phyloP scores from a whole-genome alignment of 2,329 filamentous ascomycete genomes.

The Clonostachys byssicola region DNA sequence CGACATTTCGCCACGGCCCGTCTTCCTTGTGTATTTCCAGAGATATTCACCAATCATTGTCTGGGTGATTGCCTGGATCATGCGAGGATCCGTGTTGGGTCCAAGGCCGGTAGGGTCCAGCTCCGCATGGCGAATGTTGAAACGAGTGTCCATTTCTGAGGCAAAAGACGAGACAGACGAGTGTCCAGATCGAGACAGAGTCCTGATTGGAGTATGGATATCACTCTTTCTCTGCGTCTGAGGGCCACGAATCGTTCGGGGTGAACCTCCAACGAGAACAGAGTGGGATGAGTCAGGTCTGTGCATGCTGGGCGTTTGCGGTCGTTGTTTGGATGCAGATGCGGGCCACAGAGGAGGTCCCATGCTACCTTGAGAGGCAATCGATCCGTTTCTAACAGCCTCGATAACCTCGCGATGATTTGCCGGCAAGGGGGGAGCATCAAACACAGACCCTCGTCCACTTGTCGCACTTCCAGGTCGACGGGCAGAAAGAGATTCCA shows the following conservation, averaged over 20 bases:
- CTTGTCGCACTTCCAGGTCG: conserved; percentile 75
- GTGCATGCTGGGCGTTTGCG: conserved; percentile 56
- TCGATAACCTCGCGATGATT: conserved; percentile 86
- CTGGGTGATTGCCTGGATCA: conserved; percentile 98
- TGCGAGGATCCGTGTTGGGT: conserved; percentile 81
- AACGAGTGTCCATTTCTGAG: conserved; percentile 87
- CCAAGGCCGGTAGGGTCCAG: conserved; percentile 56
- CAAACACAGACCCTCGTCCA: conserved; percentile 36
- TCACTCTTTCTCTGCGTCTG: conserved; percentile 4
- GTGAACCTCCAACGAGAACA: conserved; percentile 54
- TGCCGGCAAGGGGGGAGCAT: conserved; percentile 67
- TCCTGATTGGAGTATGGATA: conserved; percentile 35
- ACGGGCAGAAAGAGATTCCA: conserved; percentile 28
- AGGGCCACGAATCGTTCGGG: conserved; percentile 39
- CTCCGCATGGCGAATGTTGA: conserved; percentile 66
- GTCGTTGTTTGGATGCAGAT: conserved; percentile 59
- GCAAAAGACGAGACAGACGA: conserved; percentile 94
- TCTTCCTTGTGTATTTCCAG: conserved; percentile 97
- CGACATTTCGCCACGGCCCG: conserved; percentile 84
- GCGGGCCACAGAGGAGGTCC: conserved; percentile 81
- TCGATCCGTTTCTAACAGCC: conserved; percentile 61
- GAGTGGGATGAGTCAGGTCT: conserved; percentile 39
- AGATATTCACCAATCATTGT: conserved; percentile 99
- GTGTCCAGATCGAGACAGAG: conserved; percentile 34
- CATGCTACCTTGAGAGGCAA: conserved; percentile 53